Conservation (phyloP, 495 filamentous ascomycete genomes). For the Daldinia concentrica region DNA sequence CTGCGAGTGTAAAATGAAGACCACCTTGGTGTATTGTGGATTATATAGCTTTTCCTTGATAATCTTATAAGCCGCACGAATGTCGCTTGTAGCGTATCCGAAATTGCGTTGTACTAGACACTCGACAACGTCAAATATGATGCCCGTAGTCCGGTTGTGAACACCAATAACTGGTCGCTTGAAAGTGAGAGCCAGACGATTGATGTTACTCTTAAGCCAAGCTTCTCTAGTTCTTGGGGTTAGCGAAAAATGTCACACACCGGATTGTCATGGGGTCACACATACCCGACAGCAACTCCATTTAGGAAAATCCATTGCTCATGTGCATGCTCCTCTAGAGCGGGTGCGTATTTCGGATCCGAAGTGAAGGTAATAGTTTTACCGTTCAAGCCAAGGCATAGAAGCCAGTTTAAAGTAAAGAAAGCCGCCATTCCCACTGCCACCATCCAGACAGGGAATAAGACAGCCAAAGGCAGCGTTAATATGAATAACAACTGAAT, state of each 20-base stretch:
- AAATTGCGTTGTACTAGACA: conserved; percentile 82
- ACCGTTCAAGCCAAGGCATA: conserved; percentile 65
- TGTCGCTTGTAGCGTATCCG: conserved; percentile 73
- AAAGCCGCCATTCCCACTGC: conserved; percentile 47
- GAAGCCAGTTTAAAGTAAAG: conserved; percentile 56
- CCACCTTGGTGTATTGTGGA: conserved; percentile 70
- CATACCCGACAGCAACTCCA: conserved; percentile 70
- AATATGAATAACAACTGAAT: conserved; percentile 61
- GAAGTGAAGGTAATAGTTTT: conserved; percentile 52
- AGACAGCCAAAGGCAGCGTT: conserved; percentile 58
- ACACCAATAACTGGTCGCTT: conserved; percentile 78
- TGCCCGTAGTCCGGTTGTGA: conserved; percentile 79
- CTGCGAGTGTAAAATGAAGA: conserved; percentile 84
- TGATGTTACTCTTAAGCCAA: conserved; percentile 73
- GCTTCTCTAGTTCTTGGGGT: conserved; percentile 50
- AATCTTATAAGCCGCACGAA: conserved; percentile 65
- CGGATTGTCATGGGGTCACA: conserved; percentile 28
- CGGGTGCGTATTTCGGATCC: conserved; percentile 55
- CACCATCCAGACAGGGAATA: conserved; percentile 61
- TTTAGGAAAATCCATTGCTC: conserved; percentile 83
- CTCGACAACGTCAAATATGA: conserved; percentile 78
- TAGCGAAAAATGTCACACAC: conserved; percentile 14
- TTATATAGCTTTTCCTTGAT: conserved; percentile 69
- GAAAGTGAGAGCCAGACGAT: conserved; percentile 78
- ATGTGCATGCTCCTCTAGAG: conserved; percentile 55